A percentile compares a stretch with the other conserved stretches of the same genome.
Conservation (phyloP, 176 grass and related monocot genomes). For the Dendrocalamus sinicus region DNA sequence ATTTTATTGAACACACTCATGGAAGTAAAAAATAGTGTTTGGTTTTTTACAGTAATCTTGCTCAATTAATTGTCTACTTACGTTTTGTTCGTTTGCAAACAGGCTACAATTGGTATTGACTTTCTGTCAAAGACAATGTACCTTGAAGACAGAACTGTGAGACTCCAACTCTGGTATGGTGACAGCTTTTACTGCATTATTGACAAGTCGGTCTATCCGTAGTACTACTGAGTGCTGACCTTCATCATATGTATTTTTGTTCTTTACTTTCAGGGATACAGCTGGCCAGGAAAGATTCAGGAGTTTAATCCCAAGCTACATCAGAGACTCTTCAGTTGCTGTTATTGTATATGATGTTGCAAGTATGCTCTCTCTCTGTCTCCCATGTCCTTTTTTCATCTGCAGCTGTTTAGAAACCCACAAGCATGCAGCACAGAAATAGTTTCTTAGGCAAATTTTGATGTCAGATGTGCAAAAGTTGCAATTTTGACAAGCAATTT, state of each 20-base stretch:
- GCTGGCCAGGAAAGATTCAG: constrained; percentile 97
- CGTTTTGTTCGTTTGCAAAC: constrained; percentile 40
- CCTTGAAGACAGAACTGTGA: constrained; percentile 93
- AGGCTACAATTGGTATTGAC: constrained; percentile 98
- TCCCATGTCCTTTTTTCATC: background rate
- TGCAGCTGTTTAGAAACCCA: constrained; percentile 2
- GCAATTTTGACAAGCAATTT: background rate
- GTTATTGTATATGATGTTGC: constrained; percentile 97
- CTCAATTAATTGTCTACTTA: background rate
- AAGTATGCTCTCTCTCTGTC: constrained; percentile 60
- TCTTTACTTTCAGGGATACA: constrained; percentile 75
- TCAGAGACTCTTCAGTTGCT: constrained; percentile 95
- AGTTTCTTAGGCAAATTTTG: constrained; percentile 1
- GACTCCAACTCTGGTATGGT: constrained; percentile 90
- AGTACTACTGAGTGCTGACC: background rate
- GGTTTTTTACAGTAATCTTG: constrained; percentile 9
- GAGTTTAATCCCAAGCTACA: constrained; percentile 98
- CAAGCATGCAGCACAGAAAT: background rate
- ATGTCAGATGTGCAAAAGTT: constrained; percentile 12
- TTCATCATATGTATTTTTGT: constrained; percentile 14
- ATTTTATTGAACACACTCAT: background rate
- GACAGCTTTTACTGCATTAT: background rate
- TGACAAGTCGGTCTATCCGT: background rate
- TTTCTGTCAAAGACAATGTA: constrained; percentile 98
- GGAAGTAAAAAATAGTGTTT: background rate